Evolutionary conservation across 2,329 filamentous ascomycete species (phyloP).

Genomic region (Clarireedia sp.): DNA sequence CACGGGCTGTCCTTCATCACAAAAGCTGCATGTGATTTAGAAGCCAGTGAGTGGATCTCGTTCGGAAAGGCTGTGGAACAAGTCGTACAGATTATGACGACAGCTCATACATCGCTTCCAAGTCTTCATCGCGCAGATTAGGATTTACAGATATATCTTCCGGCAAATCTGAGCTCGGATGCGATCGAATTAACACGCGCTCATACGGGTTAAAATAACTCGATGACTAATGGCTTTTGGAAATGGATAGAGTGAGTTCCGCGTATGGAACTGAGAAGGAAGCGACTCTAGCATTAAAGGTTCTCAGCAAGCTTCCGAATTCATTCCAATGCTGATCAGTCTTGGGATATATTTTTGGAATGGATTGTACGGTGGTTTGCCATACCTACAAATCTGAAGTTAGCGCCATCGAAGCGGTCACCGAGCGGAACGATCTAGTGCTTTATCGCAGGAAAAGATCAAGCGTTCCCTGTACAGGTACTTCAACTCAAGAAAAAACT

Average conservation of each 20-base stretch:
- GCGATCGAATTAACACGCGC: slow-evolving; percentile 33
- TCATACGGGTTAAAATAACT: slow-evolving; percentile 36
- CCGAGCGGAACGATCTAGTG: slow-evolving; percentile 31
- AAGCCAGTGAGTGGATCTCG: slow-evolving; percentile 35
- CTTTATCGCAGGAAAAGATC: slow-evolving; percentile 28
- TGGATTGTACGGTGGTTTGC: slow-evolving; percentile 39
- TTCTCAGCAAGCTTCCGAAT: background rate
- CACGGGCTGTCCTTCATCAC: slow-evolving; percentile 34
- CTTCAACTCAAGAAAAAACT: slow-evolving; percentile 32
- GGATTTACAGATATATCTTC: slow-evolving; percentile 21
- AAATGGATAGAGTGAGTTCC: slow-evolving; percentile 37
- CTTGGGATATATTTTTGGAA: slow-evolving; percentile 28
- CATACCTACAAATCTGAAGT: slow-evolving; percentile 36
- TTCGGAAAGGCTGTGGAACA: slow-evolving; percentile 36
- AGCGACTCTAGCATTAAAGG: slow-evolving; percentile 34
- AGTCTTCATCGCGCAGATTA: slow-evolving; percentile 18
- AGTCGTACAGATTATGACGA: slow-evolving; percentile 37
- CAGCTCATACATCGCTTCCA: slow-evolving; percentile 36
- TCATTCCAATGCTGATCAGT: background rate
- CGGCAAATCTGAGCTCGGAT: slow-evolving; percentile 33
- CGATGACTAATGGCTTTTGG: slow-evolving; percentile 38
- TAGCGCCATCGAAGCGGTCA: slow-evolving; percentile 33
- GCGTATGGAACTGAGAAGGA: slow-evolving; percentile 35
- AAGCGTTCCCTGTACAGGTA: slow-evolving; percentile 32
- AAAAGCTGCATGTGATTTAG: slow-evolving; percentile 32